Evolutionary conservation across 352 stramenopile genomes (phyloP).

Genomic region (Phytopythium sindhum): DNA sequence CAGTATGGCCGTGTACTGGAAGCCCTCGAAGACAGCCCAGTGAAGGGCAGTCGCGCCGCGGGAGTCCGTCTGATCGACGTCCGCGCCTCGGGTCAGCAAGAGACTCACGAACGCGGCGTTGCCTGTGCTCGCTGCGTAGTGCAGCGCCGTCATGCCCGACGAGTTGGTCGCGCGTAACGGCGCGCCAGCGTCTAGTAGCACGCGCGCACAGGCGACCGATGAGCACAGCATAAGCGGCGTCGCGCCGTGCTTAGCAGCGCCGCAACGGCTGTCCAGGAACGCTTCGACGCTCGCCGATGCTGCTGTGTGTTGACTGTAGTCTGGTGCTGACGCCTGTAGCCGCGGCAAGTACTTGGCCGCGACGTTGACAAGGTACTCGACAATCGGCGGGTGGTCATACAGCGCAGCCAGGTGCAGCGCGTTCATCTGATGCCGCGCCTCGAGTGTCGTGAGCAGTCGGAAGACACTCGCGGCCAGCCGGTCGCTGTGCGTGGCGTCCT

Average conservation of each 20-base stretch:
- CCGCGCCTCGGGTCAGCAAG: conserved; percentile 48
- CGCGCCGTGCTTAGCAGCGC: conserved; percentile 64
- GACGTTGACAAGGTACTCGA: conserved; percentile 50
- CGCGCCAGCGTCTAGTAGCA: conserved; percentile 58
- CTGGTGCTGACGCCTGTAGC: not conserved
- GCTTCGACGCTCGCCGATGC: conserved; percentile 19
- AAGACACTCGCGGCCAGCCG: conserved; percentile 32
- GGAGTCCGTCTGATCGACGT: conserved; percentile 69
- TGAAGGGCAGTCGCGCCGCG: conserved; percentile 72
- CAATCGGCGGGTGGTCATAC: conserved; percentile 69
- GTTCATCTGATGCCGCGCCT: conserved; percentile 76
- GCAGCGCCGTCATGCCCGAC: conserved; percentile 75
- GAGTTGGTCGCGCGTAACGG: conserved; percentile 54
- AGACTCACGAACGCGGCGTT: conserved; percentile 74
- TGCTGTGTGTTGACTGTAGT: not conserved
- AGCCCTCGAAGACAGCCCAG: conserved; percentile 83
- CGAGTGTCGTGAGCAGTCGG: conserved; percentile 57
- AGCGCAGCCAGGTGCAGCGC: conserved; percentile 64
- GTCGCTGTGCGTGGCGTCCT: conserved; percentile 4
- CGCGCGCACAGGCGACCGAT: conserved; percentile 54
- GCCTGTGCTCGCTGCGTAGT: conserved; percentile 77
- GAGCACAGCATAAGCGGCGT: conserved; percentile 76
- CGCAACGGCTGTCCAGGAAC: conserved; percentile 51
- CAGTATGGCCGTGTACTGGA: conserved; percentile 79
- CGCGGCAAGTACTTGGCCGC: conserved; percentile 40